Conservation (phyloP, 768 basidiomycete species). For the Termitomyces sp. region DNA sequence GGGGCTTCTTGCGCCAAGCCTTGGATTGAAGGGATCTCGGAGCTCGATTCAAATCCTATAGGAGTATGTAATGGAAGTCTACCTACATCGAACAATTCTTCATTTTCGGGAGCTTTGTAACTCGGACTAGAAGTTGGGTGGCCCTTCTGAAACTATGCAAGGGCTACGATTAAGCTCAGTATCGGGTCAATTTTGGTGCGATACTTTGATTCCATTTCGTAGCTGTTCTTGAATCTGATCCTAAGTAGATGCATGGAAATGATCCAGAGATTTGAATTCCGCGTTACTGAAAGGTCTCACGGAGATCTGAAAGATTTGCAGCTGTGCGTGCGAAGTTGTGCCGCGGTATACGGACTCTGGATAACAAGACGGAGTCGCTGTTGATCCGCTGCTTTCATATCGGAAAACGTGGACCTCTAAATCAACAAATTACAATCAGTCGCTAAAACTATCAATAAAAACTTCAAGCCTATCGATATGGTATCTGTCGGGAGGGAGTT, state of each 20-base stretch:
- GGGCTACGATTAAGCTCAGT: no score
- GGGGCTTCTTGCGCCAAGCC: not conserved
- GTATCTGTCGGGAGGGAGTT: no score
- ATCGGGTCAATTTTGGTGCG: no score
- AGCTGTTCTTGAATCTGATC: not conserved
- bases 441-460: not conserved
- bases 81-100: no score
- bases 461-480: not conserved
- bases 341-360: no score
- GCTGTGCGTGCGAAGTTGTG: no score
- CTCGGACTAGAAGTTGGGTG: not conserved
- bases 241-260: not conserved
- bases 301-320: not conserved
- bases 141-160: no score
- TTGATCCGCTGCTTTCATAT: not conserved
- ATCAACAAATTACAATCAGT: not conserved
- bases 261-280: not conserved
- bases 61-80: no score
- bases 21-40: not conserved
- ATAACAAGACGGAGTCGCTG: no score
- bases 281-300: not conserved
- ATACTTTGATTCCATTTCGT: not conserved
- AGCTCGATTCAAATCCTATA: no score
- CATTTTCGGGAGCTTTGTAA: not conserved
- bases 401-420: not conserved